These are phyloP conservation scores for Saccharomyces uvarum DNA, from an alignment of 1,139 yeast species.

Conservation along the genomic window DNA sequence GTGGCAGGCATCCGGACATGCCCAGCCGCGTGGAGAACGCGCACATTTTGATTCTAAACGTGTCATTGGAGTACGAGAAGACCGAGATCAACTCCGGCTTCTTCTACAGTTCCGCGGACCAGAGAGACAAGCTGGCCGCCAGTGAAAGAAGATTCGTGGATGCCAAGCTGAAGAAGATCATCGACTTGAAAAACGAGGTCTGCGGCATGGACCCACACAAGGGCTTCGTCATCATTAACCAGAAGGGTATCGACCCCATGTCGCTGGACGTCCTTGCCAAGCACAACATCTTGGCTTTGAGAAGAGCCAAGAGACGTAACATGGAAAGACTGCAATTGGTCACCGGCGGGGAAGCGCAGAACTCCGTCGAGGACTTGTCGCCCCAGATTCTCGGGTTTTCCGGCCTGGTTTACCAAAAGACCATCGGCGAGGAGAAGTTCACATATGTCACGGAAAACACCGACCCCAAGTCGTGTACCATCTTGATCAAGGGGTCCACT, in stretches of 20 bases:
- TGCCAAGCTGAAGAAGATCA: slow-evolving; percentile 82
- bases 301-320: slow-evolving; percentile 97
- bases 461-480: slow-evolving; percentile 87
- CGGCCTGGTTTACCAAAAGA: slow-evolving; percentile 85
- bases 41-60: slow-evolving; percentile 77
- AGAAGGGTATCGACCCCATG: slow-evolving; percentile 98
- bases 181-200: slow-evolving; percentile 86
- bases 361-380: slow-evolving; percentile 89
- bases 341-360: slow-evolving; percentile 97
- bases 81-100: slow-evolving; percentile 97
- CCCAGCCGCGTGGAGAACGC: slow-evolving; percentile 84
- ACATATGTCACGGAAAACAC: slow-evolving; percentile 90
- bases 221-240: slow-evolving; percentile 92
- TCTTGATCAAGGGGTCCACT: slow-evolving; percentile 89
- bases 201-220: slow-evolving; percentile 67
- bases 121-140: slow-evolving; percentile 89
- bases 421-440: slow-evolving; percentile 94
- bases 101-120: slow-evolving; percentile 91
- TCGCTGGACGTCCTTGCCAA: slow-evolving; percentile 90
- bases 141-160: slow-evolving; percentile 93
- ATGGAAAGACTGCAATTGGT: slow-evolving; percentile 97
- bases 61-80: slow-evolving; percentile 92
- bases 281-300: slow-evolving; percentile 83
- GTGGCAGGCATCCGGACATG: slow-evolving; percentile 99
- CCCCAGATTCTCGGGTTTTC: slow-evolving; percentile 83